Base-by-base conservation (phyloP, 106 monocot genomes). In the Triglochin maritima region DNA sequence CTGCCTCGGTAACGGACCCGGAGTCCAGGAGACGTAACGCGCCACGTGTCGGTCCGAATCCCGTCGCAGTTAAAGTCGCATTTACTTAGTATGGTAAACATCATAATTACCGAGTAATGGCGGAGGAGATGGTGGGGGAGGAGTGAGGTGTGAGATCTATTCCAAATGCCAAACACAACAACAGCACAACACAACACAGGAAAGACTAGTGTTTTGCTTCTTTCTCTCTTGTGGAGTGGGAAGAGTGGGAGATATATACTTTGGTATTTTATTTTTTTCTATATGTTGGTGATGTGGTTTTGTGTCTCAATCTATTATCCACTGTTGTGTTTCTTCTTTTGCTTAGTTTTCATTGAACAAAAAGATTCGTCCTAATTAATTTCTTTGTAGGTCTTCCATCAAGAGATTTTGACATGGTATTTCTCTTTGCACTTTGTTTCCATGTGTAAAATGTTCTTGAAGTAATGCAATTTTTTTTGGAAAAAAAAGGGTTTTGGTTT, bases 91-190 rank as follows among this genome's bases (percentile, higher is more conserved):
- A 11, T 61, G 67, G 76, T 71, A 57, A 64, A 8, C 54, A n/a
- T 62, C 64, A 55, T 73, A 73, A 79, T 79, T 73, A 79, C 73
- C 79, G 54, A 59, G 59, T 66, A 64, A 65, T 62, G 56, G n/a
- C 16, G 64, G 7, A 52, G 58, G 59, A 49, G 47, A 72, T 12
- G 50, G 59, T 17, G 16, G 42, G 29, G 51, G 47, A 53, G 60
- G 47, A 59, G 67, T 17, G 46, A 6, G 69, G 44, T 58, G 46
- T 46, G 57, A 12, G 45, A 11, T 29, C 29, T 2, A 12, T 49
- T 49, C 11, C 11, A 5, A 16, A 70, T 41, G 10, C 17, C 47
- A 42, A 59, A 62, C 46, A 14, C 9, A 29, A 29, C 29, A 29
- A 29, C 29, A 29, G 1, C 9, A 55, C 43, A 41, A 11, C 43